phyloP scores from a whole-genome alignment of 2,329 filamentous ascomycete genomes.

The Magnaporthales sp. region DNA sequence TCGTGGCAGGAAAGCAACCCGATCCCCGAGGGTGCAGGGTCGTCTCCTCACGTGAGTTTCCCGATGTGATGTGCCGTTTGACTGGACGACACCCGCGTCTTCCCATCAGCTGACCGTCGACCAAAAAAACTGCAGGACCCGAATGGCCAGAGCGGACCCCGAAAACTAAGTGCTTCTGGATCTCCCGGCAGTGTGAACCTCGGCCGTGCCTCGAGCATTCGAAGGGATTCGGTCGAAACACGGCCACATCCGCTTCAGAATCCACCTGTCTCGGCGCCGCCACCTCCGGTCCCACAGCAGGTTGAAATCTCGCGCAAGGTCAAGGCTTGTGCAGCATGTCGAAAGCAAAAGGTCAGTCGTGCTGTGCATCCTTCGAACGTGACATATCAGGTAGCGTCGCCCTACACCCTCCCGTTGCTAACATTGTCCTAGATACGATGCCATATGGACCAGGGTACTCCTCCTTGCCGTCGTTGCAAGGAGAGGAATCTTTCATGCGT shows the following conservation, averaged over 20 bases:
- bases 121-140: background rate
- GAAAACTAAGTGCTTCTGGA: background rate
- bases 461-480: conserved; percentile 27
- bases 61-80: background rate
- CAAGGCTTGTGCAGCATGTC: conserved; percentile 30
- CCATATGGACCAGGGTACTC: conserved; percentile 29
- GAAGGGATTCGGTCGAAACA: conserved; percentile 1
- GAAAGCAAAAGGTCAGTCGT: conserved; percentile 27
- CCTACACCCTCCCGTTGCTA: background rate
- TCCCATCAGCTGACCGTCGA: background rate
- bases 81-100: background rate
- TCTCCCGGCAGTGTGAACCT: background rate
- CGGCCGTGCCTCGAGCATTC: background rate
- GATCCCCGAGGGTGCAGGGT: background rate
- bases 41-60: background rate
- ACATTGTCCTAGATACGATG: conserved; percentile 26
- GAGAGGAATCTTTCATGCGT: conserved; percentile 28
- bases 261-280: background rate
- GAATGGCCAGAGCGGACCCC: background rate
- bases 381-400: background rate
- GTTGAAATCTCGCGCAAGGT: conserved; percentile 26
- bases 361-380: background rate
- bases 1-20: background rate
- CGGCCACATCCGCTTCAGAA: background rate
- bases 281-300: conserved; percentile 1